Conservation (phyloP, 371 early-diverging fungal genomes). For the Chytridium lagenaria region DNA sequence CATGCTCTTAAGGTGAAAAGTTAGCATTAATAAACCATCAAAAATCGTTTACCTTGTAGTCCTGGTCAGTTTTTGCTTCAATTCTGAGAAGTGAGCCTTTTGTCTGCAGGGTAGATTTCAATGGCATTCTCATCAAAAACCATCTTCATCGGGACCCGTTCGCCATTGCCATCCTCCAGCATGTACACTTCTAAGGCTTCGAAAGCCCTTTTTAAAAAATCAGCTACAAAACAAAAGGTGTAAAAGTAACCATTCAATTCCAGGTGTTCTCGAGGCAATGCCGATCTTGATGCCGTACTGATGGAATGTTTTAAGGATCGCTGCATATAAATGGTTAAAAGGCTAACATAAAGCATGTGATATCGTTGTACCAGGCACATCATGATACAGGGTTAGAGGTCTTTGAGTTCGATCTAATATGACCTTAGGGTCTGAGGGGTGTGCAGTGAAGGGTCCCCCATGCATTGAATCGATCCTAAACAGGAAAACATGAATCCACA, state of each 20-base stretch:
- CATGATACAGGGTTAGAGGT: background rate
- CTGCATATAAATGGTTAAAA: background rate
- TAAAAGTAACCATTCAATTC: background rate
- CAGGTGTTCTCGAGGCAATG: constrained; percentile 2
- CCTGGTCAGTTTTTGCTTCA: constrained; percentile 48
- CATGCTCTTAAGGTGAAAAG: too few species aligned
- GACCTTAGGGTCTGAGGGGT: background rate
- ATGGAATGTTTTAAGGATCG: background rate
- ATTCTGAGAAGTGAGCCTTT: constrained; percentile 53
- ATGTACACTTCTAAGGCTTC: background rate
- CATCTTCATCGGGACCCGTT: background rate
- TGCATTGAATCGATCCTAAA: constrained; percentile 10
- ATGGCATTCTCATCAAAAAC: background rate
- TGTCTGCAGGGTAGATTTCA: constrained; percentile 17
- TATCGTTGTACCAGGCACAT: background rate
- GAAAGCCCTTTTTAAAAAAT: background rate
- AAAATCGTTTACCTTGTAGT: too few species aligned
- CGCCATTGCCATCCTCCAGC: background rate
- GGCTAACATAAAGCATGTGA: background rate
- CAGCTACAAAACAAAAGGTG: background rate
- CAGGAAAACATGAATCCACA: background rate
- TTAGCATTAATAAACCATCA: too few species aligned
- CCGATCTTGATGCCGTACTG: background rate
- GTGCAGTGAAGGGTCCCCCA: constrained; percentile 18
- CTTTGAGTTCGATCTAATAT: background rate